A percentile compares a stretch with the other conserved stretches of the same genome.
Evolutionary conservation across 2,329 filamentous ascomycete species (phyloP).

Genomic region (Sarocladium oryzae): DNA sequence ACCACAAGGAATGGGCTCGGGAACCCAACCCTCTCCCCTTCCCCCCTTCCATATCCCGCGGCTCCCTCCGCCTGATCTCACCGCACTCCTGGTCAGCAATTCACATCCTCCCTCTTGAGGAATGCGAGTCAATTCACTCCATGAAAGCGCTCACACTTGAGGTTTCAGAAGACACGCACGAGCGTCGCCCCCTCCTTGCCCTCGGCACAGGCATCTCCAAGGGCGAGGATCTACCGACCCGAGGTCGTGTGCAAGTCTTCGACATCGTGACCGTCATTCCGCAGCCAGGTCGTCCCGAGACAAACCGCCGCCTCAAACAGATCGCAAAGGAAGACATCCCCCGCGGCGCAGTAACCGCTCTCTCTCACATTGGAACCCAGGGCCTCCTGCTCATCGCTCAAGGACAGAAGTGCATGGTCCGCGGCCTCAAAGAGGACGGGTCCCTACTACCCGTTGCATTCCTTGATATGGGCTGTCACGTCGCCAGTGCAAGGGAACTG

Average conservation of each 20-base stretch:
- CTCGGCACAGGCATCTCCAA: constrained; percentile 81
- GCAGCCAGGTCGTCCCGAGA: constrained; percentile 78
- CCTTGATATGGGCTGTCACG: constrained; percentile 94
- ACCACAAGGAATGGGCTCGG: constrained; percentile 71
- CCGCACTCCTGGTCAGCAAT: constrained; percentile 72
- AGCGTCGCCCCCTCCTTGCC: constrained; percentile 73
- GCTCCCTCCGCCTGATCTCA: constrained; percentile 71
- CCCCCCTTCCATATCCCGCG: constrained; percentile 63
- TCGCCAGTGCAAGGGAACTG: constrained; percentile 77
- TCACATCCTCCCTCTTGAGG: constrained; percentile 66
- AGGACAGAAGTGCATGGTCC: constrained; percentile 95
- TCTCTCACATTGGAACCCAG: constrained; percentile 79
- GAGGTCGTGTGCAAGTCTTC: constrained; percentile 82
- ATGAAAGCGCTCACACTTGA: constrained; percentile 82
- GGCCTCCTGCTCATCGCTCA: constrained; percentile 86
- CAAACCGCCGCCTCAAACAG: constrained; percentile 76
- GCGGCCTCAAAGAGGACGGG: constrained; percentile 91
- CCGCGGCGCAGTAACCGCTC: constrained; percentile 83
- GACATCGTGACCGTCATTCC: constrained; percentile 90
- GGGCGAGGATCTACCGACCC: constrained; percentile 83
- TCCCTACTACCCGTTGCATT: constrained; percentile 91
- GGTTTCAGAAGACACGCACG: constrained; percentile 83
- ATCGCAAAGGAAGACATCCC: constrained; percentile 83
- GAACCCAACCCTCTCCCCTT: constrained; percentile 51
- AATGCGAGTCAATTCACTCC: constrained; percentile 71